A percentile compares a stretch with the other conserved stretches of the same genome.
These are phyloP conservation scores for Phlebiopsis flavidoalba DNA, from an alignment of 768 basidiomycete species.

Conservation along the genomic window DNA sequence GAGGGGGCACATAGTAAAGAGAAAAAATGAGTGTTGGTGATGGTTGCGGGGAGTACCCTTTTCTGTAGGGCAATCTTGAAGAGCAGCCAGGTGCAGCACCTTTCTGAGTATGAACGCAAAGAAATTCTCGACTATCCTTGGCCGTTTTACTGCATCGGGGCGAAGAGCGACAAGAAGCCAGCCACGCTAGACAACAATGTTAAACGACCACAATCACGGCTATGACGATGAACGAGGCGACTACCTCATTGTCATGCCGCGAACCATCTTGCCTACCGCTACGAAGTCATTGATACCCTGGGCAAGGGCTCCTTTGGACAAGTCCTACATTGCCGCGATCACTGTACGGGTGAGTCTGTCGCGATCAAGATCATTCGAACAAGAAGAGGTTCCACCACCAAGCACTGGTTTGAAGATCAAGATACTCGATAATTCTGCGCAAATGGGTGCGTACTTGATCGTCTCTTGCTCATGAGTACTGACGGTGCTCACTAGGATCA, in stretches of 20 bases:
- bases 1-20: too few species aligned
- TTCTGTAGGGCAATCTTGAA: slow-evolving; percentile 68
- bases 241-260: slow-evolving; percentile 80
- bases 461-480: too few species aligned
- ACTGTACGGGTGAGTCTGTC: slow-evolving; percentile 91
- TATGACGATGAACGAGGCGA: slow-evolving; percentile 99
- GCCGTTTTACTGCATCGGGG: slow-evolving; percentile 80
- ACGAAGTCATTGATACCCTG: slow-evolving; percentile 86
- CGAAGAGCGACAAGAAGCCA: slow-evolving; percentile 76
- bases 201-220: slow-evolving; percentile 81
- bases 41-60: too few species aligned
- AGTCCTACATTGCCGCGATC: slow-evolving; percentile 92
- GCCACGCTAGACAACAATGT: slow-evolving; percentile 68
- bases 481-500: slow-evolving; percentile 60
- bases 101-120: slow-evolving; percentile 86
- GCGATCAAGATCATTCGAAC: slow-evolving; percentile 98
- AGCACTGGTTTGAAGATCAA: slow-evolving; percentile 98
- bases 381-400: slow-evolving; percentile 99
- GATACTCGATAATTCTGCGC: slow-evolving; percentile 89
- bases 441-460: slow-evolving; percentile 90
- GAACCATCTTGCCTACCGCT: slow-evolving; percentile 98
- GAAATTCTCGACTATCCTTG: slow-evolving; percentile 85
- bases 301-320: slow-evolving; percentile 99
- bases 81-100: slow-evolving; percentile 57
- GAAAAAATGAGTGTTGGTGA: too few species aligned